Percentiles rank a stretch among this genome's conserved stretches.
phyloP scores from a whole-genome alignment of 2,329 filamentous ascomycete species.

The Lasiodiplodia sp. region DNA sequence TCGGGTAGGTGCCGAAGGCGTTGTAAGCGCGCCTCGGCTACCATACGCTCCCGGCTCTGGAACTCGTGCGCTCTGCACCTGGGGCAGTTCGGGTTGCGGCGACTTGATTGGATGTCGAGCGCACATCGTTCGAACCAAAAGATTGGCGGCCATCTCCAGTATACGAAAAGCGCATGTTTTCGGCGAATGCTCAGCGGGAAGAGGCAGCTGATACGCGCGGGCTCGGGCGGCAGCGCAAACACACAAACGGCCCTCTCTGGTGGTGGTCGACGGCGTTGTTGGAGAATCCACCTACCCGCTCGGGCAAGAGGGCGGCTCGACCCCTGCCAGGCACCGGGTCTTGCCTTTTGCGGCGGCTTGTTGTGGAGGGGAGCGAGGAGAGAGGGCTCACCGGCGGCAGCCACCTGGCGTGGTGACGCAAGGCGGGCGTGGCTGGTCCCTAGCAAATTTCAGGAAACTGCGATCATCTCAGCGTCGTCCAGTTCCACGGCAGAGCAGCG shows the following conservation, averaged over 20 bases:
- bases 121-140: constrained; percentile 2
- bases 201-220: not conserved
- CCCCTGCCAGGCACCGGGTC: constrained; percentile 22
- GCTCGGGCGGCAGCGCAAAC: not conserved
- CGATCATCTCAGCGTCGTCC: constrained; percentile 20
- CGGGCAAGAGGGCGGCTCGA: constrained; percentile 8
- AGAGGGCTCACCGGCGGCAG: constrained; percentile 19
- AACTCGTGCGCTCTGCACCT: constrained; percentile 7
- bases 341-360: constrained; percentile 20
- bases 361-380: not conserved
- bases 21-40: constrained; percentile 21
- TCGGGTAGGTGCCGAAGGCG: constrained; percentile 15
- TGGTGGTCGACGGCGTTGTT: not conserved
- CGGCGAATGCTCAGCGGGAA: not conserved
- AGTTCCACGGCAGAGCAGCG: constrained; percentile 17
- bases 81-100: constrained; percentile 18
- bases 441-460: constrained; percentile 26
- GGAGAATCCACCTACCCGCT: constrained; percentile 19
- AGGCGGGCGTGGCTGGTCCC: constrained; percentile 3
- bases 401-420: constrained; percentile 12
- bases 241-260: not conserved
- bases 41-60: constrained; percentile 10
- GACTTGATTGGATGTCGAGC: not conserved
- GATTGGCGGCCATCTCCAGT: not conserved
- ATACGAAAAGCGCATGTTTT: constrained; percentile 10